Evolutionary conservation across 2,329 filamentous ascomycete species (phyloP), one percentile per base, ranked within the genome.

Genomic region (Ceratocystis papillata): DNA sequence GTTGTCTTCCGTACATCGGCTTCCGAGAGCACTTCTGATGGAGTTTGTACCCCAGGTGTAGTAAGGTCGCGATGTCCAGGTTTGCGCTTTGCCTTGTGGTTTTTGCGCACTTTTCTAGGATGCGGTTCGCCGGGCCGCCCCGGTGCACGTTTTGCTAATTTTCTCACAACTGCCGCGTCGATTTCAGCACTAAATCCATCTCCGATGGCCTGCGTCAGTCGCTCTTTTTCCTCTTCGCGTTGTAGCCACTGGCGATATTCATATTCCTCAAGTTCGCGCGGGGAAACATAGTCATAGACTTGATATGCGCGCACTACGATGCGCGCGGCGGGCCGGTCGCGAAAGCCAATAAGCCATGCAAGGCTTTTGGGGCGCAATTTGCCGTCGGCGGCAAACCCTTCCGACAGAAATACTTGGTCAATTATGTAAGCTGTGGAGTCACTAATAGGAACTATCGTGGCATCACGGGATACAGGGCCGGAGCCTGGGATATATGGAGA

Each of bases 241-340:
- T 77, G 74, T 25, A 79, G 73, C 62, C 77, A 76, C 15, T 76
- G 73, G 1, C 75, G 71, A 64, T 77, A 79, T 69, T 85, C 83
- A 76, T 79, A 87, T 0, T 83, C 77, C 71, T 87, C 84, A 2
- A 85, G 70, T 8, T 76, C 77, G 10, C 76, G 74, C 1, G 80
- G 79, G 0, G 83, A 85, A 6, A 87, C 83, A 68, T 84, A 86
- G 41, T 86, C 79, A 12, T 81, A 75, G 5, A 84, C 76, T 68
- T 76, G 65, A 75, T 77, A 75, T 70, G 79, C 70, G 69, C 76
- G 78, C 1, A 85, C 75, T 2, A 78, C 70, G 60, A 80, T 72
- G 20, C 77, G 76, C 48, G 79, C 81, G 0, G 77, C 76, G 0
- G 81, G 81, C 0, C 79, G 72, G 67, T 84, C 81, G 28, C 74